Evolutionary conservation across 2,329 filamentous ascomycete species (phyloP).

Genomic region (Fusarium ambrosium): DNA sequence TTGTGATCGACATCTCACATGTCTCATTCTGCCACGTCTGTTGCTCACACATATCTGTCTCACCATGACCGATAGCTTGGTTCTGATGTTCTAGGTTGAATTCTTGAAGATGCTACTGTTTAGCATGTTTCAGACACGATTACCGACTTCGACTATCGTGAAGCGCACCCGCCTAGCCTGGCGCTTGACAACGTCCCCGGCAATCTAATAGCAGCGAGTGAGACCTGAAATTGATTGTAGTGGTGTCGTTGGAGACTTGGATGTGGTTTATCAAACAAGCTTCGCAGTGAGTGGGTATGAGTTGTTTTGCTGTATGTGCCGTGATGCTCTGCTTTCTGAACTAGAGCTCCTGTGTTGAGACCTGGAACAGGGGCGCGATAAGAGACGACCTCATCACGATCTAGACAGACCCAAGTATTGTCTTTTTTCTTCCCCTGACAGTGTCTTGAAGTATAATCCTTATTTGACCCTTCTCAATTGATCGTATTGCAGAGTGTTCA

Average conservation of each 20-base stretch:
- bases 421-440: not conserved
- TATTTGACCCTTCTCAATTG: slow-evolving; percentile 65
- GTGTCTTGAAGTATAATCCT: not conserved
- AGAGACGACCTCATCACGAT: not conserved
- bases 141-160: not conserved
- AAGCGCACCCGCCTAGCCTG: not conserved
- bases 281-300: not conserved
- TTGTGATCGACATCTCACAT: not conserved
- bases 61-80: not conserved
- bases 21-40: not conserved
- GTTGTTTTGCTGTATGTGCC: not conserved
- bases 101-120: not conserved
- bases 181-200: not conserved
- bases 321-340: not conserved
- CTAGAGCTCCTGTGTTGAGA: not conserved
- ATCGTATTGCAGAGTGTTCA: slow-evolving; percentile 62
- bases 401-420: not conserved
- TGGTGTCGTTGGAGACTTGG: not conserved
- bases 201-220: not conserved
- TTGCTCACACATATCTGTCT: not conserved
- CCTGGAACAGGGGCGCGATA: too few relatives aligned
- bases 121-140: not conserved
- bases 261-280: not conserved
- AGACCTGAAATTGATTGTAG: not conserved
- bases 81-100: not conserved